phyloP scores from a whole-genome alignment of 176 grass and related monocot species.

The Zizania latifolia region DNA sequence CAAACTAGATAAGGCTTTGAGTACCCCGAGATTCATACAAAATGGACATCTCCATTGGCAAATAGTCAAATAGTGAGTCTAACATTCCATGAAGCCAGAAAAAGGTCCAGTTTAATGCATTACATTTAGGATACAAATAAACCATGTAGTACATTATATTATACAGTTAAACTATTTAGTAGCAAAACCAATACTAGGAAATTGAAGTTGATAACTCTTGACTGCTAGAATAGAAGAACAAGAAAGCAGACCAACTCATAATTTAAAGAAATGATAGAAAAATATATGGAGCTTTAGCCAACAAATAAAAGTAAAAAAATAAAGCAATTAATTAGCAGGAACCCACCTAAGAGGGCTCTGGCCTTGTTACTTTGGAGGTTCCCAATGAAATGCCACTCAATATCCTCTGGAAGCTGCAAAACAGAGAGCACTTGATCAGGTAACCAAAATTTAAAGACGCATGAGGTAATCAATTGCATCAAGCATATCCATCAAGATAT shows the following conservation, averaged over 20 bases:
- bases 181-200: conserved; percentile 1
- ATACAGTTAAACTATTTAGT: background rate
- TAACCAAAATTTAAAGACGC: background rate
- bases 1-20: background rate
- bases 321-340: background rate
- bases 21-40: background rate
- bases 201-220: background rate
- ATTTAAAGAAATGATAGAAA: too few relatives aligned
- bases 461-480: background rate
- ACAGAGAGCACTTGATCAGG: conserved; percentile 19
- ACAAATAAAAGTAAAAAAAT: too few relatives aligned
- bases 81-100: background rate
- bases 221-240: background rate
- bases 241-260: conserved; percentile 1
- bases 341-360: conserved; percentile 63
- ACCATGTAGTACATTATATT: background rate
- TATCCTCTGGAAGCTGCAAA: conserved; percentile 84
- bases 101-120: background rate
- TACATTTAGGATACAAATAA: background rate
- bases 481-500: background rate
- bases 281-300: too few relatives aligned
- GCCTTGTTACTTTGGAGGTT: conserved; percentile 97
- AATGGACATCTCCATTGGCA: background rate
- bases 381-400: conserved; percentile 97
- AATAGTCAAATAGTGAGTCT: background rate